Percentiles rank a stretch among this genome's conserved stretches.
phyloP scores from a whole-genome alignment of 352 stramenopile species.

The Globisporangium cylindrosporum region DNA sequence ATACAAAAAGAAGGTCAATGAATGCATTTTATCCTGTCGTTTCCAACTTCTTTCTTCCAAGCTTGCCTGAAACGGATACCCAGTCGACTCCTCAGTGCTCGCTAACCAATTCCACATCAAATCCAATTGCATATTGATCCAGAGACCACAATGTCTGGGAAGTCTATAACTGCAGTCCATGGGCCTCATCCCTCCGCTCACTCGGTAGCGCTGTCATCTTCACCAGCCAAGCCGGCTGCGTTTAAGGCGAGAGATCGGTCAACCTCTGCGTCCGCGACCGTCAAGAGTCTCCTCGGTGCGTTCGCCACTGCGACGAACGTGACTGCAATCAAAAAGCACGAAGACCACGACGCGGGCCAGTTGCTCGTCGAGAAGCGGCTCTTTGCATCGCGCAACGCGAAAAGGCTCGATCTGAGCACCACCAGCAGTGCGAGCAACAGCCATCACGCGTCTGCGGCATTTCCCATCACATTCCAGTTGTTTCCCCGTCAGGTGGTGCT shows the following conservation, averaged over 20 bases:
- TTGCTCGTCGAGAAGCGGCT: conserved; percentile 31
- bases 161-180: background rate
- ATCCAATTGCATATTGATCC: background rate
- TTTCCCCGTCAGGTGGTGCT: conserved; percentile 41
- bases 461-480: conserved; percentile 24
- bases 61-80: background rate
- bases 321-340: background rate
- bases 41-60: no score
- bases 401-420: conserved; percentile 43
- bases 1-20: background rate
- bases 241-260: conserved; percentile 1
- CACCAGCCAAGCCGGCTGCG: background rate
- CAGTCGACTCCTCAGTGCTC: background rate
- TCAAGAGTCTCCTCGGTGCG: background rate
- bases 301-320: background rate
- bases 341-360: conserved; percentile 1
- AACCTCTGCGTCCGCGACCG: background rate
- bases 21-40: background rate
- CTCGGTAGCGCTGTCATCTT: background rate
- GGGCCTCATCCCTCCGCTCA: background rate
- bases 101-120: background rate
- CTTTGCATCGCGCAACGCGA: conserved; percentile 21
- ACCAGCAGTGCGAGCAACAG: background rate
- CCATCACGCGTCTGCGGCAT: background rate
- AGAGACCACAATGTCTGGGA: background rate